Evolutionary conservation across 495 filamentous ascomycete genomes (phyloP).

Genomic region (Pyronema omphalodes): DNA sequence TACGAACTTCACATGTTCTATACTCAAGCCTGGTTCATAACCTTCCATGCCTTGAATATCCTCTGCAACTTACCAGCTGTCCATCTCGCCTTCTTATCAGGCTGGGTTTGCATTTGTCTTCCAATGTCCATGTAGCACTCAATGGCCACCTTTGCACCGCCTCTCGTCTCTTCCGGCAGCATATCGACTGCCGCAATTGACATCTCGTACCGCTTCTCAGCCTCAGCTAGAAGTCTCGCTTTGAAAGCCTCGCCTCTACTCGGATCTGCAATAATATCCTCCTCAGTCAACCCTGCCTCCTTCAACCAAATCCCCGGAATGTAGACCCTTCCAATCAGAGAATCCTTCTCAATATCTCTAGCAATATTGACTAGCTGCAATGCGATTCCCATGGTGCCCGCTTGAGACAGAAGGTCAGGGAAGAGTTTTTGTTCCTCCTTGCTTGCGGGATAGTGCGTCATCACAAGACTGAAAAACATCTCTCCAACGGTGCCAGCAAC

Average conservation of each 20-base stretch:
- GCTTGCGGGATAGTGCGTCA: constrained; percentile 30
- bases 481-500: constrained; percentile 53
- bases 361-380: constrained; percentile 56
- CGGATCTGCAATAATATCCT: constrained; percentile 34
- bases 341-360: constrained; percentile 45
- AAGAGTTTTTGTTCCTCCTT: constrained; percentile 15
- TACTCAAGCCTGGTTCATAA: constrained; percentile 24
- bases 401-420: constrained; percentile 28
- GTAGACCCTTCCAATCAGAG: constrained; percentile 42
- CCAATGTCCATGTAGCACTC: constrained; percentile 63
- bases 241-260: constrained; percentile 31
- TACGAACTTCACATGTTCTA: too few species aligned
- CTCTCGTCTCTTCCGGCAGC: constrained; percentile 37
- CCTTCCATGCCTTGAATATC: constrained; percentile 35
- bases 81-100: constrained; percentile 17
- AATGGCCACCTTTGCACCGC: constrained; percentile 44
- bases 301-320: constrained; percentile 42
- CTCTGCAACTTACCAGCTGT: neutral
- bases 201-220: constrained; percentile 35
- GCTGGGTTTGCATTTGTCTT: constrained; percentile 30
- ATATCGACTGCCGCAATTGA: constrained; percentile 34
- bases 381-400: constrained; percentile 44
- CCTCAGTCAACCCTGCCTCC: constrained; percentile 33
- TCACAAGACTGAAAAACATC: constrained; percentile 43
- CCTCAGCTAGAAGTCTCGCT: constrained; percentile 34